phyloP scores from a whole-genome alignment of 108 stramenopile genomes.

The Cyclotella choctawhatcheeana region DNA sequence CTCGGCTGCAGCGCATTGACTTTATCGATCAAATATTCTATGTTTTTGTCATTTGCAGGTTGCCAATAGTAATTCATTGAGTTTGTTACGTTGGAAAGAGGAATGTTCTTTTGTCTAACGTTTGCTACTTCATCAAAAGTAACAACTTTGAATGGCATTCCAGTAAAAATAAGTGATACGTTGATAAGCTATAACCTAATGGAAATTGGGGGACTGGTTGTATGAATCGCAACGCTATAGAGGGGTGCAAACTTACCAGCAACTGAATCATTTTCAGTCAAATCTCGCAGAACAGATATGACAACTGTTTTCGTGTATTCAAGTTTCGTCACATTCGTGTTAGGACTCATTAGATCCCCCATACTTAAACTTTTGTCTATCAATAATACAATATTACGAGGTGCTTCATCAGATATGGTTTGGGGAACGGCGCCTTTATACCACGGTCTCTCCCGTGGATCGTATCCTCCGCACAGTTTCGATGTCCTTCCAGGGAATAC shows the following conservation, averaged over 20 bases:
- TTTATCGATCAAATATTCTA: constrained; percentile 21
- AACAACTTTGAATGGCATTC: constrained; percentile 18
- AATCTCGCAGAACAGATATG: constrained; percentile 15
- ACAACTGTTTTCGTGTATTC: constrained; percentile 28
- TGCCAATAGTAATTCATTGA: constrained; percentile 43
- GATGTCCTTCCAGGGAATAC: constrained; percentile 57
- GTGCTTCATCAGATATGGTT: constrained; percentile 30
- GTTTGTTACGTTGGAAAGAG: too few species aligned
- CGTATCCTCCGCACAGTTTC: constrained; percentile 56
- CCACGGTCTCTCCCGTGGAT: constrained; percentile 72
- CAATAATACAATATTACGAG: constrained; percentile 43
- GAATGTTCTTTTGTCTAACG: constrained; percentile 19
- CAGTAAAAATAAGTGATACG: too few species aligned
- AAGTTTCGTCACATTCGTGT: constrained; percentile 24
- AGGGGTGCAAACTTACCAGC: constrained; percentile 16
- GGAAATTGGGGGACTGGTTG: too few species aligned
- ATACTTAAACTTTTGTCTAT: constrained; percentile 48
- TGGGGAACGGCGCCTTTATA: constrained; percentile 53
- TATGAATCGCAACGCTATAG: too few species aligned
- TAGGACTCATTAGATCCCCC: constrained; percentile 22
- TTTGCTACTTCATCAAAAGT: constrained; percentile 28
- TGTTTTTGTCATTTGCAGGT: constrained; percentile 16
- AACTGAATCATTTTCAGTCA: constrained; percentile 28
- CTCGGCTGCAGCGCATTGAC: constrained; percentile 22
- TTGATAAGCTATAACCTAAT: too few species aligned